Conservation (phyloP, 345 rosid genomes). For the Acer saccharum region DNA sequence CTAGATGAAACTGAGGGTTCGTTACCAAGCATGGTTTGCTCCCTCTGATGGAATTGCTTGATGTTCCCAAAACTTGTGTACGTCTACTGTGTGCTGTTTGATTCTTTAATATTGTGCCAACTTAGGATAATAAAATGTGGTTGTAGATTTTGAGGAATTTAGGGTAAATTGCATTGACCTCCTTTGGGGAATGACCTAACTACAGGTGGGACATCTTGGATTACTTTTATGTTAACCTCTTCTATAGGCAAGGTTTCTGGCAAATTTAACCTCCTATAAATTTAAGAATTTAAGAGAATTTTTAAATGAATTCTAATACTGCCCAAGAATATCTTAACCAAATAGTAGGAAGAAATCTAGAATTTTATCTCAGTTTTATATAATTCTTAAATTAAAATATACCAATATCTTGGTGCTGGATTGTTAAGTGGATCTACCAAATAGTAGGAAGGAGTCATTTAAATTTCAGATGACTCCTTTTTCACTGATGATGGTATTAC, state of each 20-base stretch:
- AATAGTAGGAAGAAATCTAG: neutral
- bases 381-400: neutral
- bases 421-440: neutral
- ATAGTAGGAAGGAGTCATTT: neutral
- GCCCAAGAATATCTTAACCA: neutral
- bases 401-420: neutral
- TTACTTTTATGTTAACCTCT: neutral
- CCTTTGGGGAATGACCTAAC: neutral
- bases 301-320: neutral
- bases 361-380: neutral
- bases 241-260: neutral
- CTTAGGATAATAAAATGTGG: too few relatives aligned
- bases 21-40: too few relatives aligned
- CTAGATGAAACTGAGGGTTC: too few relatives aligned
- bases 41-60: too few relatives aligned
- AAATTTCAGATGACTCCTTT: neutral
- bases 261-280: neutral
- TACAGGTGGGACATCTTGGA: neutral
- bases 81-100: too few relatives aligned
- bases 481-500: neutral
- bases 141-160: too few relatives aligned
- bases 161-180: neutral
- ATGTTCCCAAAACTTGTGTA: too few relatives aligned
- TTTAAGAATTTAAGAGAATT: neutral
- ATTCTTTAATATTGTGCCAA: too few relatives aligned